Base-by-base conservation (phyloP, 768 basidiomycete genomes). In the Amanita polypyramis region DNA sequence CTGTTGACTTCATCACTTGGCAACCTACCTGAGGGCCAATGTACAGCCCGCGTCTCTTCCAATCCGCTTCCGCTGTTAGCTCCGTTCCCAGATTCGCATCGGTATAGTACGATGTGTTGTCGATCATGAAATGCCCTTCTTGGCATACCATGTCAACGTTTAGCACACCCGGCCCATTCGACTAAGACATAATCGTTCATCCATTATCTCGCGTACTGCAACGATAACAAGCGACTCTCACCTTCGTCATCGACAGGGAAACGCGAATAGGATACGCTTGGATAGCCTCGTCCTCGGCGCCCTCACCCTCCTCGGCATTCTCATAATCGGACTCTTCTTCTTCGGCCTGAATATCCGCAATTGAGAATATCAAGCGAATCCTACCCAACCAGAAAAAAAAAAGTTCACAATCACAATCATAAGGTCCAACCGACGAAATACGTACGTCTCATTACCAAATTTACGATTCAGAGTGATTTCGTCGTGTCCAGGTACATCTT, bases 371-470 rank as follows among this genome's bases (percentile, higher is more conserved):
- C 60, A 94, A 62, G 27, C 85, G 87, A 63, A 98, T 77, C 55
- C 91, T 94, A 58, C 19, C 27, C 7, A 50, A 21, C 2, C 17
- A 2, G 43, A n/a, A 17, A 45, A 36, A 39, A 37, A 25, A 43
- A 46, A 32, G 20, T 27, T 40, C 30, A 32, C 11, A 1, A 40
- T 48, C 4, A 2, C 5, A n/a, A 21, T 23, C 14, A 33, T 52
- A 47, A 41, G 20, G 8, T 4, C 36, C 12, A 27, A 8, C n/a
- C n/a, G 21, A 14, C 29, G 20, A 12, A 36, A 53, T 10, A 76
- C 85, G 49, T 55, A 95, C 92, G 66, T 76, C 67, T 98, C 95
- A 56, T 89, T 90, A 52, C 90, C 93, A 63, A 91, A 95, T 55
- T 79, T 82, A 55, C 93, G 80, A n/a, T 70, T 70, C 36, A 98